Base-by-base conservation (phyloP, 2,329 filamentous ascomycete species). In the Albifimbria verrucaria region DNA sequence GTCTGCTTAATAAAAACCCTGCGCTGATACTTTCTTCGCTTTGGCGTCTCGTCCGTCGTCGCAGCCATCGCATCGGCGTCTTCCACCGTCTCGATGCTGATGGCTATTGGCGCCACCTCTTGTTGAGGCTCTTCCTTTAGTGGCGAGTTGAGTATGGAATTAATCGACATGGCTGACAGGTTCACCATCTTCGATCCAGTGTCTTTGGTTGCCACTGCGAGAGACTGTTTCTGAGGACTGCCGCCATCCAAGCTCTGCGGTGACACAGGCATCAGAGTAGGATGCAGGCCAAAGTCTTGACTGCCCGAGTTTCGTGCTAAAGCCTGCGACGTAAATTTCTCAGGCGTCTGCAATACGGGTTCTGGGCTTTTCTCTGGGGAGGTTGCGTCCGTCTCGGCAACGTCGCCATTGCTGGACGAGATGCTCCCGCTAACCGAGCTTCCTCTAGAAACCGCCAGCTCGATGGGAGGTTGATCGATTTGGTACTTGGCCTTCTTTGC, bases 281-380 rank as follows among this genome's bases (percentile, higher is more conserved):
- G 41, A 3, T 51, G 52, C 1, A 32, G 21, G 17, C 54, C 51
- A n/a, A 49, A 47, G 11, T 18, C 44, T 11, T 47, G 17, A 18
- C 22, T 47, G 11, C 15, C 9, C 20, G 23, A 4, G 23, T 47
- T 11, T 18, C 22, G 21, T 43, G n/a, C n/a, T 4, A 39, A n/a
- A 6, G 12, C 32, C 32, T 39, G 32, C 11, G 32, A 5, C 20
- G 51, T 23, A 7, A 22, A 50, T 32, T 61, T 66, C n/a, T 53
- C 22, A 2, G 66, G 63, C 1, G 65, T 66, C 11, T 70, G 61
- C 5, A 72, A 55, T 2, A 62, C 51, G 6, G 71, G 68, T 20
- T 73, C 73, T 2, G 76, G 73, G 2, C 67, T 71, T 41, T 80
- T 74, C 36, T 78, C 78, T 0, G 80, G 79, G 1, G 78, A 76